These are phyloP conservation scores for Fraxinus sp. DNA, from an alignment of 305 asterid genomes.

Conservation along the genomic window DNA sequence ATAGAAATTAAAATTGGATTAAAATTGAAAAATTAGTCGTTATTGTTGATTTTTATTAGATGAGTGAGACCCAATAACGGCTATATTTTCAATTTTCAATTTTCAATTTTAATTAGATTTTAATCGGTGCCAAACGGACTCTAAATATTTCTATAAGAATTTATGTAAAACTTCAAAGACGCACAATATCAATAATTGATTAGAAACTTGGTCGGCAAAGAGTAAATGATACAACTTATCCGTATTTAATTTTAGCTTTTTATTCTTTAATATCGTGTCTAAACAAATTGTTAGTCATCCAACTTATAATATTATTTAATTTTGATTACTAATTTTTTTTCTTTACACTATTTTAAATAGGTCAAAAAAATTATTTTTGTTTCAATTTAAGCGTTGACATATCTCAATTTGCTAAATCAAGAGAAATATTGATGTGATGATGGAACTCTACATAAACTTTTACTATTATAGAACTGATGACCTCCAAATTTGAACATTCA, in stretches of 20 bases:
- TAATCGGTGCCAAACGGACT: no score
- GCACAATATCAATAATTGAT: background rate
- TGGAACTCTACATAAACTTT: background rate
- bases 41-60: no score
- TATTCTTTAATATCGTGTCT: background rate
- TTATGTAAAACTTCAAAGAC: background rate
- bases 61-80: no score
- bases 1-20: no score
- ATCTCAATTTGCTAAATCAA: background rate
- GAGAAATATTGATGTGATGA: background rate
- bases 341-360: background rate
- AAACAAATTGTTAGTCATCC: background rate
- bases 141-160: background rate
- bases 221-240: background rate
- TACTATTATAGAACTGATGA: background rate
- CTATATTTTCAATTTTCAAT: no score
- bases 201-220: background rate
- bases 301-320: background rate
- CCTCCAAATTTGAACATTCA: background rate
- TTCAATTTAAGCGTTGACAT: background rate
- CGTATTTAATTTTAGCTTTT: background rate
- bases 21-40: no score
- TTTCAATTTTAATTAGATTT: no score
- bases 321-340: background rate
- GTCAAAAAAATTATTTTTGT: no score